Evolutionary conservation across 2,329 filamentous ascomycete genomes (phyloP), one percentile per base, ranked within the genome.

Genomic region (Exophiala lecanii-corni): DNA sequence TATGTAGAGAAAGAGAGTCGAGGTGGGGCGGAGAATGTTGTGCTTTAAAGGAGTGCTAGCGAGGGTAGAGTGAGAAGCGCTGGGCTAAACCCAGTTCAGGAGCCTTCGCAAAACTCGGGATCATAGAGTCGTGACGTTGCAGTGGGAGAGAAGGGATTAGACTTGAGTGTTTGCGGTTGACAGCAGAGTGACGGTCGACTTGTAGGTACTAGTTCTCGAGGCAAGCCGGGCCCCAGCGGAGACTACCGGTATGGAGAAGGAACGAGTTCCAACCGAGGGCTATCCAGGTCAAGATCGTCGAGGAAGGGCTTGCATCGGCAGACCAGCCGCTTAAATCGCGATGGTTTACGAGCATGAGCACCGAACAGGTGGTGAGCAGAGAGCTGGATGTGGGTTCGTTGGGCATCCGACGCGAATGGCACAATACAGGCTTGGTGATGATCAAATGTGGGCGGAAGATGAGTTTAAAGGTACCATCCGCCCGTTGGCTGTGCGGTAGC

Each of bases 361-460:
- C 12, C 13, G 18, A 35, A 18, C 17, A 18, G 15, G 31, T n/a
- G 36, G 39, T 18, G 46, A 30, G 45, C 19, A 34, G 25, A 32
- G 28, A n/a, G 13, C 12, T 37, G 43, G 41, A 18, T 18, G 42
- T 48, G 35, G 33, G 36, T 38, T 41, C 35, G 44, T 35, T 34
- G 36, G 48, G 21, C 32, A 35, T 30, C 21, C 12, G 19, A 36
- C 35, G 41, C 37, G 35, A 31, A 26, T 26, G 23, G 33, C 4
- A 35, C 33, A 41, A 48, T 53, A 44, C 50, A 41, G 44, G 50
- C 47, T 45, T 47, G 47, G 41, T 47, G 49, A 43, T 48, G 47
- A 53, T 53, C 50, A 53, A 53, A 53, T 50, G 50, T 50, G 50
- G 50, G 44, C 44, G 36, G 42, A 36, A 42, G 42, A 40, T 49